Evolutionary conservation across 139 green algal species (phyloP).

Genomic region (Closterium sp.): DNA sequence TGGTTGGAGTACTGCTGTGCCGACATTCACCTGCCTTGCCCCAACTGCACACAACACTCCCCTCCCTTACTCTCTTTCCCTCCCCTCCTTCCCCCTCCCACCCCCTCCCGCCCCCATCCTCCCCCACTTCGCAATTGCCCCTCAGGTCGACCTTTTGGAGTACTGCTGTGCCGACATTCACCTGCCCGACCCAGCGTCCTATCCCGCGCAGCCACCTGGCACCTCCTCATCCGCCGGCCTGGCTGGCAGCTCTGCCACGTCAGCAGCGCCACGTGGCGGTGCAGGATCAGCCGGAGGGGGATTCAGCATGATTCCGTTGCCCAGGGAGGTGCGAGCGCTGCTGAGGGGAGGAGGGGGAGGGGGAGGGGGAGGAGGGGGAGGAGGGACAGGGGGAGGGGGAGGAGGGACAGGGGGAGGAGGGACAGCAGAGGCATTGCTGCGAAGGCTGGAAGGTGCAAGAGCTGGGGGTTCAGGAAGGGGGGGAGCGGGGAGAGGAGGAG

Average conservation of each 20-base stretch:
- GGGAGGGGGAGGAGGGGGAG: not conserved
- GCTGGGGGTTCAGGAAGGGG: not conserved
- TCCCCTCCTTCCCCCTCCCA: not conserved
- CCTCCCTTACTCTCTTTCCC: constrained; percentile 8
- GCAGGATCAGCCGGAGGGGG: not conserved
- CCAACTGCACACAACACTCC: not conserved
- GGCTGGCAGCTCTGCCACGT: not conserved
- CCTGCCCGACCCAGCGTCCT: not conserved
- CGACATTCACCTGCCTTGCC: not conserved
- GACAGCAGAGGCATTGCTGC: not conserved
- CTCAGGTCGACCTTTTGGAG: constrained; percentile 36
- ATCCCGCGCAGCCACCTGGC: not conserved
- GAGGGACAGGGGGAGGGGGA: not conserved
- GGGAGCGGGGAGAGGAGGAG: not conserved
- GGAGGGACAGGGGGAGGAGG: constrained; percentile 7
- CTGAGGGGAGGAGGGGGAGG: not conserved
- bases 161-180: constrained; percentile 32
- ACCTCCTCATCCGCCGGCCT: not conserved
- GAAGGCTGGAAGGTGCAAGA: not conserved
- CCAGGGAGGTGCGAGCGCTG: not conserved
- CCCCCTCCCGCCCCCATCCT: not conserved
- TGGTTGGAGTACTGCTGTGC: too few relatives aligned
- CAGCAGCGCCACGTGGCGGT: not conserved
- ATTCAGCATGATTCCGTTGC: not conserved
- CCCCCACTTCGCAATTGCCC: not conserved